Evolutionary conservation across 2,329 filamentous ascomycete species (phyloP), one percentile per base, ranked within the genome.

Genomic region (Pseudogymnoascus sp.): DNA sequence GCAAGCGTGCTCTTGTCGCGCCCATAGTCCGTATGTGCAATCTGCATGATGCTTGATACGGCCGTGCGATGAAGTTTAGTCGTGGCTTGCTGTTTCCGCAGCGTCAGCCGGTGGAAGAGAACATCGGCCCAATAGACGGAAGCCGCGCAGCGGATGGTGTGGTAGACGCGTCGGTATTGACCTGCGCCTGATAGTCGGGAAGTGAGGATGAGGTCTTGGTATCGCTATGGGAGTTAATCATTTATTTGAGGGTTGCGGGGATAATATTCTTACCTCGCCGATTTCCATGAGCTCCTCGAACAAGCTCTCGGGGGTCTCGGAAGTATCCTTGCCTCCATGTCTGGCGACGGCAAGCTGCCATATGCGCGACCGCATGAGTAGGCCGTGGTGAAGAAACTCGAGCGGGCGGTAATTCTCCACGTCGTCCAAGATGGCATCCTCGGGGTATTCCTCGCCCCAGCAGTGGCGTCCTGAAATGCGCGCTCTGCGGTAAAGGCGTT

Each of bases 401-500:
- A 60, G 38, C 21, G 59, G 35, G 21, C 59, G 59, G 33, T 60
- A 60, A 33, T 60, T 60, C 33, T 60, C 59, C 7, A 60, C 38
- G n/a, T 60, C 59, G 59, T 60, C 59, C 7, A 44, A 21, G 21
- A 60, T 44, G 10, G 33, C 59, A 44, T 60, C 59, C 17, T 60
- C 59, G 1, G 59, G 59, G 38, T 60, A 60, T 44, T 42, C 59
- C 17, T 60, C 38, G 33, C 59, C 59, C 59, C 59, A 60, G 33
- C 38, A 60, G 33, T 44, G 23, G 9, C 59, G 59, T 11, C 35
- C 59, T 13, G 35, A 42, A 10, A 60, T 38, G 17, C 59, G 59
- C 23, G 59, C 59, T n/a, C 59, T 26, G 21, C 59, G 59, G 59
- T 60, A 60, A 31, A 60, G 59, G n/a, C 33, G 59, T 26, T 60